Evolutionary conservation across 345 rosid species (phyloP).

Genomic region (Gossypium stocksii): DNA sequence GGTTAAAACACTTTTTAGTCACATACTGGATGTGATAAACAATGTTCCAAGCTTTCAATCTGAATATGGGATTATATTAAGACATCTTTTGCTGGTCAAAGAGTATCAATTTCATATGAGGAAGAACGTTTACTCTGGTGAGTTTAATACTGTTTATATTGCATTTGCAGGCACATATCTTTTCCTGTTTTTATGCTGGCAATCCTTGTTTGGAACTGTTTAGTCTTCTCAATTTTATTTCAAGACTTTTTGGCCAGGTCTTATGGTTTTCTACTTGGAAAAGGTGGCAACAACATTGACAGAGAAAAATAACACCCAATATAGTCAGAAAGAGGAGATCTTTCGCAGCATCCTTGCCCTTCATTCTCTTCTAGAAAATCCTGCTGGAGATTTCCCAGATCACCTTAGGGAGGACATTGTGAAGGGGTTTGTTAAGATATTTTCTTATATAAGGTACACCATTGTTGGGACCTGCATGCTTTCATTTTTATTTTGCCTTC

Average conservation of each 20-base stretch:
- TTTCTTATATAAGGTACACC: slow-evolving; percentile 58
- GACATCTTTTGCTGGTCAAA: slow-evolving; percentile 59
- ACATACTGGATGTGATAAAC: slow-evolving; percentile 65
- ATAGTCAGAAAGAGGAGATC: slow-evolving; percentile 66
- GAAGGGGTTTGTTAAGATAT: slow-evolving; percentile 61
- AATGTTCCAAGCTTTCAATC: slow-evolving; percentile 74
- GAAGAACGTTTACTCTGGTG: slow-evolving; percentile 59
- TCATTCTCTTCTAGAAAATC: slow-evolving; percentile 77
- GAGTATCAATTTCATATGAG: slow-evolving; percentile 79
- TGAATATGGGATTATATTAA: slow-evolving; percentile 76
- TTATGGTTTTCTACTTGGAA: slow-evolving; percentile 63
- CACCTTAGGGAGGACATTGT: slow-evolving; percentile 58
- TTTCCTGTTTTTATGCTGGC: slow-evolving; percentile 13
- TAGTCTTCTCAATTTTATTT: slow-evolving; percentile 16
- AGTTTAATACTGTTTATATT: slow-evolving; percentile 30
- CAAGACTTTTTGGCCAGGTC: slow-evolving; percentile 40
- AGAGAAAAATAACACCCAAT: slow-evolving; percentile 43
- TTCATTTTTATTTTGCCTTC: slow-evolving; percentile 19
- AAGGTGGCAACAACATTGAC: slow-evolving; percentile 54
- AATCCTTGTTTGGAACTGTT: not conserved
- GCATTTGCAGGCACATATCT: slow-evolving; percentile 5
- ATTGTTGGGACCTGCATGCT: slow-evolving; percentile 15
- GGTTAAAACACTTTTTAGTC: slow-evolving; percentile 61
- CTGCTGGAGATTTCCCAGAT: slow-evolving; percentile 82
- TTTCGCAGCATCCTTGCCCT: slow-evolving; percentile 63